Evolutionary conservation across 257 asterid genomes (phyloP).

Genomic region (Solanum verrucosum): DNA sequence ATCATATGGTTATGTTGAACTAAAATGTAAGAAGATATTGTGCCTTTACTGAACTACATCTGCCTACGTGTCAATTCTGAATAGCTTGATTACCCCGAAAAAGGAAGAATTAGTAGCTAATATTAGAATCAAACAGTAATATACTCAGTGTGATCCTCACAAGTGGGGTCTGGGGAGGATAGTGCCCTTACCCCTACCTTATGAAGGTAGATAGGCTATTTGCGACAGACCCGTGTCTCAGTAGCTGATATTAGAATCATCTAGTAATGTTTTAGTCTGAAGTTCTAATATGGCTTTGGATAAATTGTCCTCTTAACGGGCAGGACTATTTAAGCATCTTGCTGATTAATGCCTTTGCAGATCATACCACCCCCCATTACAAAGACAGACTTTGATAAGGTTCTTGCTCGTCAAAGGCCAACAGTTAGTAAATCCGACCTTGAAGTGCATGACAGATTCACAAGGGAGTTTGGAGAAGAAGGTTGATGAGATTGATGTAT

Average conservation of each 20-base stretch:
- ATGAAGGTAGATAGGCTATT: not conserved
- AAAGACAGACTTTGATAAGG: conserved; percentile 83
- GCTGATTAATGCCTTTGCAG: conserved; percentile 23
- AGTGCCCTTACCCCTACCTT: not conserved
- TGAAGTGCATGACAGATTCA: conserved; percentile 87
- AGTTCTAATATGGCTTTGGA: not conserved
- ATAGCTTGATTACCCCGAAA: not conserved
- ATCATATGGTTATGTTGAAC: not conserved
- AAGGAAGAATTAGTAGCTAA: not conserved
- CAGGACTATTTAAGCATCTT: not conserved
- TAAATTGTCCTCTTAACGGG: not conserved
- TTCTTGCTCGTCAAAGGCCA: conserved; percentile 81
- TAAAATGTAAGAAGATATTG: not conserved
- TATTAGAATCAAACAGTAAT: not conserved
- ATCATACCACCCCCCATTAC: conserved; percentile 89
- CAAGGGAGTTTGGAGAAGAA: conserved; percentile 93
- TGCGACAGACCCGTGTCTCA: not conserved
- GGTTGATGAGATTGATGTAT: conserved; percentile 41
- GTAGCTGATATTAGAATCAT: not conserved
- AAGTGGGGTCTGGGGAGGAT: not conserved
- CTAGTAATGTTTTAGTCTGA: not conserved
- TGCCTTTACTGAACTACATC: not conserved
- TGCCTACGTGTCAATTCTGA: not conserved
- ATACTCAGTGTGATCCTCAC: not conserved
- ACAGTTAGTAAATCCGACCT: conserved; percentile 95